Evolutionary conservation across 2,329 filamentous ascomycete genomes (phyloP).

Genomic region (Juglanconis oblonga): DNA sequence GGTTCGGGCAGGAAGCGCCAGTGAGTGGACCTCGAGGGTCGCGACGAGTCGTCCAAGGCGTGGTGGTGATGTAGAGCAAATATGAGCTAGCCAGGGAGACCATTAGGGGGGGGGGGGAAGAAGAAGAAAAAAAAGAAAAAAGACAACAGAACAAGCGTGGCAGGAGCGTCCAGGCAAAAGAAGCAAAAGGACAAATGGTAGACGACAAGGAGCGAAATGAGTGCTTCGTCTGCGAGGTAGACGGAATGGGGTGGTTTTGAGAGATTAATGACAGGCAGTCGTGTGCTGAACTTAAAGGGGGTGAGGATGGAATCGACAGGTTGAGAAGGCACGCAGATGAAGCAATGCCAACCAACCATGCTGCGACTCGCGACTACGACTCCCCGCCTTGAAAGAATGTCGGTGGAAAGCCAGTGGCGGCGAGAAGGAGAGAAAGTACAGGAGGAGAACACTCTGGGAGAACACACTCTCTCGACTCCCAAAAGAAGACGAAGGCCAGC

Average conservation of each 20-base stretch:
- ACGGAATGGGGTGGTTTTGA: conserved; percentile 5
- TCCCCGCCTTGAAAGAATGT: conserved; percentile 7
- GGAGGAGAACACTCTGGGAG: not conserved
- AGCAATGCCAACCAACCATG: conserved; percentile 7
- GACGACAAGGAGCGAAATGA: conserved; percentile 16
- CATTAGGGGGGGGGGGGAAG: conserved; percentile 7
- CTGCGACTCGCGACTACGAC: not conserved
- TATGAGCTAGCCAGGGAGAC: conserved; percentile 4
- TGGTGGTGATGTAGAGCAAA: conserved; percentile 5
- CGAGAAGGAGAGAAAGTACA: not conserved
- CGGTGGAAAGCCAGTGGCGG: not conserved
- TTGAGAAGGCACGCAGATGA: conserved; percentile 17
- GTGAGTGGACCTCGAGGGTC: not conserved
- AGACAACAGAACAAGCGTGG: not conserved
- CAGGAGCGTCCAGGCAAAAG: not conserved
- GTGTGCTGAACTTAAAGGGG: conserved; percentile 13
- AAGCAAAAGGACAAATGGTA: conserved; percentile 17
- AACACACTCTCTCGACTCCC: not conserved
- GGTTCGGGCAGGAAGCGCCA: not conserved
- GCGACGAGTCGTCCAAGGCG: not conserved
- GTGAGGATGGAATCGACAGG: conserved; percentile 16
- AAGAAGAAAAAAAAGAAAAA: conserved; percentile 8
- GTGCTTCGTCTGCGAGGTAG: conserved; percentile 19
- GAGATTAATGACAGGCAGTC: conserved; percentile 16
- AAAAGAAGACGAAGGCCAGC: not conserved